Base-by-base conservation (phyloP, 2,329 filamentous ascomycete genomes). In the Fusarium concolor region DNA sequence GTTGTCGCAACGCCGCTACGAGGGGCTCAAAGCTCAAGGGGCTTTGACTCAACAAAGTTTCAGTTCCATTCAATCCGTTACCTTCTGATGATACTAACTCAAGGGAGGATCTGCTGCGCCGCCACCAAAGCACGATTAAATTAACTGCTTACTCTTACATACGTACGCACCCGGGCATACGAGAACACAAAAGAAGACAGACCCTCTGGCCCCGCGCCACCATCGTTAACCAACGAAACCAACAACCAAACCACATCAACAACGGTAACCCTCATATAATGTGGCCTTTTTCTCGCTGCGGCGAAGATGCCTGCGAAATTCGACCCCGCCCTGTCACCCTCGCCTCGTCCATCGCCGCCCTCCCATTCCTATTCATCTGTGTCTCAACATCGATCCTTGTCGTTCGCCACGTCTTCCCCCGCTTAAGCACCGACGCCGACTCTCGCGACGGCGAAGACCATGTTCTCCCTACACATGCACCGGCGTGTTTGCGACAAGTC, bases 291-390 rank as follows among this genome's bases (percentile, higher is more conserved):
- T 77, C 80, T 70, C 81, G 83, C 70, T 91, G 88, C 82, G 83
- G 61, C 59, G 65, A 83, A 76, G 87, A 88, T 79, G 81, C 82
- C 62, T 90, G 89, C 74, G 81, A 82, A 62, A 79, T 83, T 57
- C 75, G 80, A 42, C 80, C 84, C 31, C 71, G 74, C 55, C 75
- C 78, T 51, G 74, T 83, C 52, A 75, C 80, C 39, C 73, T 84
- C 35, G 80, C 84, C 43, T 80, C 84, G 31, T 76, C 88, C 37
- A 70, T 89, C 49, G 84, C 92, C 59, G 87, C 92, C 24, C 84
- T 87, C 5, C 92, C 92, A 1, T 93, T 96, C 77, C 76, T 92
- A 60, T 77, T 88, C 60, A 92, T 92, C 37, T 95, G 95, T 78
- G 68, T 87, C 65, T 74, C 86, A 50, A 87, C 92, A 68, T 86